phyloP scores from a whole-genome alignment of 2,329 filamentous ascomycete genomes.

The Davidsoniella australis region DNA sequence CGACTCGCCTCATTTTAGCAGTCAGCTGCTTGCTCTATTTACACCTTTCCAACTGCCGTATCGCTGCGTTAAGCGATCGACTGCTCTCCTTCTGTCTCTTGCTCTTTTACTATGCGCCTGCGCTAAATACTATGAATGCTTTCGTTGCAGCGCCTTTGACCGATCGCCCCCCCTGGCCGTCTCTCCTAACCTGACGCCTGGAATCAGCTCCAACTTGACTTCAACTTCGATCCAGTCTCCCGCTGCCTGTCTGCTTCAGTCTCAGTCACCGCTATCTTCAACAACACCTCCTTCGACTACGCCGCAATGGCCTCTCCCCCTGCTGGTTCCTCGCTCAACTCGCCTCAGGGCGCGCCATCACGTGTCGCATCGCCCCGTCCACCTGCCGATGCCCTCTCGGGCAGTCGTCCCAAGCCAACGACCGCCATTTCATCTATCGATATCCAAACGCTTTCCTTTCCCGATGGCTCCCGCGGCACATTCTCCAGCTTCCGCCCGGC shows the following conservation, averaged over 20 bases:
- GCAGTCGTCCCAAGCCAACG: slow-evolving; percentile 47
- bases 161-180: slow-evolving; percentile 8
- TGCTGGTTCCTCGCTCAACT: too few relatives aligned
- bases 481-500: slow-evolving; percentile 28
- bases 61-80: background rate
- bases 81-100: background rate
- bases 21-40: background rate
- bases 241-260: too few relatives aligned
- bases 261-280: too few relatives aligned
- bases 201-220: slow-evolving; percentile 3
- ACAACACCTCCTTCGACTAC: too few relatives aligned
- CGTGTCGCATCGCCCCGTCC: background rate
- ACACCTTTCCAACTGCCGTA: background rate
- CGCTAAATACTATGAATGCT: slow-evolving; percentile 11
- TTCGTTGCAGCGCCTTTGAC: background rate
- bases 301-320: too few relatives aligned
- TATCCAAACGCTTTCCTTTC: slow-evolving; percentile 58
- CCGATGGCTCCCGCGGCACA: slow-evolving; percentile 50
- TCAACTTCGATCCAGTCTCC: too few relatives aligned
- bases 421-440: slow-evolving; percentile 73
- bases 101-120: slow-evolving; percentile 4
- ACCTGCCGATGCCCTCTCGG: background rate
- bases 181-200: slow-evolving; percentile 1
- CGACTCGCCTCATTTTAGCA: slow-evolving; percentile 1
- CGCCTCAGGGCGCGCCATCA: background rate